These are phyloP conservation scores for Rhodosporidiobolus sp. DNA, from an alignment of 768 basidiomycete species.

Conservation along the genomic window DNA sequence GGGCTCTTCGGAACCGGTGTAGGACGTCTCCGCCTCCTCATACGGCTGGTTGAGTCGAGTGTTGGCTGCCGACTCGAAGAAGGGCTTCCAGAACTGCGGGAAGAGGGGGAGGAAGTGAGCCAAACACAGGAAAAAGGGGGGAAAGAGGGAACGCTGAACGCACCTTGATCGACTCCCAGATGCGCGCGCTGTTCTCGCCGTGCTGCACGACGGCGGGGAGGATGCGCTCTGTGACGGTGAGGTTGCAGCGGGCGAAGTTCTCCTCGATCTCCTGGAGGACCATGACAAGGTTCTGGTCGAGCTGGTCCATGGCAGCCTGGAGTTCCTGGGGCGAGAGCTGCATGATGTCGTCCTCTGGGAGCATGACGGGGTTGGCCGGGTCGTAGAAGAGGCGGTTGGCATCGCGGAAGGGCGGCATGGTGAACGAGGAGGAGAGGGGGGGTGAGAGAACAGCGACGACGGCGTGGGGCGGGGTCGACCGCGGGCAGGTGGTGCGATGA, in stretches of 20 bases:
- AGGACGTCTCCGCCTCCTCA: slow-evolving; percentile 65
- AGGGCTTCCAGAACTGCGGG: slow-evolving; percentile 86
- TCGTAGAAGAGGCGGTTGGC: slow-evolving; percentile 34
- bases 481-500: too few relatives aligned
- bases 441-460: too few relatives aligned
- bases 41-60: slow-evolving; percentile 61
- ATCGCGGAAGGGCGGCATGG: slow-evolving; percentile 27
- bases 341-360: slow-evolving; percentile 18
- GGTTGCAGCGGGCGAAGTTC: slow-evolving; percentile 85
- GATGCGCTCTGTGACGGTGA: slow-evolving; percentile 71
- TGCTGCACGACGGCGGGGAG: slow-evolving; percentile 87
- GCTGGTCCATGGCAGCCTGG: slow-evolving; percentile 66
- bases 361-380: slow-evolving; percentile 29
- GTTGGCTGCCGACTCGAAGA: slow-evolving; percentile 90
- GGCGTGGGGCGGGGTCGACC: too few relatives aligned
- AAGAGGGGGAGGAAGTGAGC: background rate
- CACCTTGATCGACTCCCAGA: slow-evolving; percentile 85
- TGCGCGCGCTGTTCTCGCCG: slow-evolving; percentile 78
- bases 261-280: slow-evolving; percentile 92
- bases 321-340: slow-evolving; percentile 27
- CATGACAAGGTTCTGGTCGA: slow-evolving; percentile 90
- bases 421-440: background rate
- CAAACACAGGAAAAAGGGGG: background rate
- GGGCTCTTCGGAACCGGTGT: slow-evolving; percentile 57
- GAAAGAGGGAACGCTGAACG: slow-evolving; percentile 37